phyloP scores from a whole-genome alignment of 1,284 basidiomycete genomes.

The Ganoderma meredithae region DNA sequence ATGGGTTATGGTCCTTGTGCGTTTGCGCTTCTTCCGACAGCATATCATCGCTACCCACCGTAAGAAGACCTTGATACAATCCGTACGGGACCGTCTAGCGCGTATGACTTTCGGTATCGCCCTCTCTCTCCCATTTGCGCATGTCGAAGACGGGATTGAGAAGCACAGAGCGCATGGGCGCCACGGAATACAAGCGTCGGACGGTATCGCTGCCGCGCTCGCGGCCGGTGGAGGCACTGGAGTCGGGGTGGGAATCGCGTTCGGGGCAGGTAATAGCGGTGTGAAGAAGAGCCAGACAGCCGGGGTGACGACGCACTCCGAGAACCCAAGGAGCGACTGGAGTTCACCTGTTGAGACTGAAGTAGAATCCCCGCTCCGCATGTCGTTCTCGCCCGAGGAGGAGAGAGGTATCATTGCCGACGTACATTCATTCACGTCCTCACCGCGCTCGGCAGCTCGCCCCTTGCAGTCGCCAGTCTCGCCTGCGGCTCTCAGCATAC shows the following conservation, averaged over 20 bases:
- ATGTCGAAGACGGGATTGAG: conserved; percentile 19
- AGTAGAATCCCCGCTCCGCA: conserved; percentile 29
- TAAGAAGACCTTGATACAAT: conserved; percentile 27
- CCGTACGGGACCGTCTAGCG: conserved; percentile 25
- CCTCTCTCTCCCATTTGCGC: conserved; percentile 11
- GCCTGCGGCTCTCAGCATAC: conserved; percentile 16
- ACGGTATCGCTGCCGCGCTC: conserved; percentile 38
- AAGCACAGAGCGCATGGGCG: conserved; percentile 20
- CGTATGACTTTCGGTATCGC: conserved; percentile 12
- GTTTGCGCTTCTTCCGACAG: conserved; percentile 55
- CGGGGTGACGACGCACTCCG: not conserved
- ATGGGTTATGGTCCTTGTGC: conserved; percentile 63
- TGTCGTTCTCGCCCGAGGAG: conserved; percentile 24
- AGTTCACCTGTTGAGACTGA: conserved; percentile 15
- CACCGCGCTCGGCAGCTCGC: conserved; percentile 45
- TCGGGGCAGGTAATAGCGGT: conserved; percentile 22
- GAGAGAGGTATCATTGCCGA: conserved; percentile 39
- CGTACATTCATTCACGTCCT: conserved; percentile 46
- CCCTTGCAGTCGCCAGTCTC: conserved; percentile 36
- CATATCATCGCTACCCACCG: conserved; percentile 38
- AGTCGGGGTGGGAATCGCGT: conserved; percentile 36
- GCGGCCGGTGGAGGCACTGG: conserved; percentile 35
- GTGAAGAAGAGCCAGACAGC: not conserved
- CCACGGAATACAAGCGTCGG: conserved; percentile 30
- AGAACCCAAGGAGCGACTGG: conserved; percentile 14